Percentiles rank a stretch among this genome's conserved stretches.
These are phyloP conservation scores for Sarcodon sp. DNA, from an alignment of 768 basidiomycete species.

Conservation along the genomic window DNA sequence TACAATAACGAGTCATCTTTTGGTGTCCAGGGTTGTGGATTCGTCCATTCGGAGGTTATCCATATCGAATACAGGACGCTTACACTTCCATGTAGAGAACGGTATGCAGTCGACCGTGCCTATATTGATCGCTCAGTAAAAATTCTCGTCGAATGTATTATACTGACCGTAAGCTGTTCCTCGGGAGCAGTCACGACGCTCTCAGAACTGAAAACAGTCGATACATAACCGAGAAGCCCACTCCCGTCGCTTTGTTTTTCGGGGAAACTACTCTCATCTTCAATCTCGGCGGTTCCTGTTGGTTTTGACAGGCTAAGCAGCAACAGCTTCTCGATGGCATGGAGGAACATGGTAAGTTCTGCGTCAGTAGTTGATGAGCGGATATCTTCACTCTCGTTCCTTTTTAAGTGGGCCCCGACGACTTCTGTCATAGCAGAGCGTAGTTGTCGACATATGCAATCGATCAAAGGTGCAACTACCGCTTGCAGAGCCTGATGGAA, in stretches of 20 bases:
- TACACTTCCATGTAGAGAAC: constrained; percentile 70
- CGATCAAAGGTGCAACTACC: constrained; percentile 61
- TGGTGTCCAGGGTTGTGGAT: constrained; percentile 31
- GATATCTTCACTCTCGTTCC: constrained; percentile 26
- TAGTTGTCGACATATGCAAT: constrained; percentile 68
- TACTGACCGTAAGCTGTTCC: constrained; percentile 46
- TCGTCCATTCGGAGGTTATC: constrained; percentile 43
- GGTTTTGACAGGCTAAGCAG: constrained; percentile 55
- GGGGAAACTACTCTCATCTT: constrained; percentile 38
- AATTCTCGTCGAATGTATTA: neutral
- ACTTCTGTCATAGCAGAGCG: constrained; percentile 42
- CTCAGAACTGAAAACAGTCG: constrained; percentile 83
- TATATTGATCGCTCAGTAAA: constrained; percentile 13
- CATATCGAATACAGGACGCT: constrained; percentile 70
- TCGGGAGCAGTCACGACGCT: constrained; percentile 28
- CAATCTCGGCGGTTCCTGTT: constrained; percentile 31
- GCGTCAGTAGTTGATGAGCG: constrained; percentile 52
- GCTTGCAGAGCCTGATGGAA: constrained; percentile 61
- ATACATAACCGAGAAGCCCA: constrained; percentile 81
- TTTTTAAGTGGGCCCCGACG: constrained; percentile 25
- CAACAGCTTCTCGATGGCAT: constrained; percentile 73
- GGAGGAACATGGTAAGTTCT: constrained; percentile 76
- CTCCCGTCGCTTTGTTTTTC: constrained; percentile 48
- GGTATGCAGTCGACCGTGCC: constrained; percentile 66
- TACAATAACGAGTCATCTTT: constrained; percentile 57